Conservation (phyloP, 2,329 filamentous ascomycete genomes). For the Stylonectria norvegica region DNA sequence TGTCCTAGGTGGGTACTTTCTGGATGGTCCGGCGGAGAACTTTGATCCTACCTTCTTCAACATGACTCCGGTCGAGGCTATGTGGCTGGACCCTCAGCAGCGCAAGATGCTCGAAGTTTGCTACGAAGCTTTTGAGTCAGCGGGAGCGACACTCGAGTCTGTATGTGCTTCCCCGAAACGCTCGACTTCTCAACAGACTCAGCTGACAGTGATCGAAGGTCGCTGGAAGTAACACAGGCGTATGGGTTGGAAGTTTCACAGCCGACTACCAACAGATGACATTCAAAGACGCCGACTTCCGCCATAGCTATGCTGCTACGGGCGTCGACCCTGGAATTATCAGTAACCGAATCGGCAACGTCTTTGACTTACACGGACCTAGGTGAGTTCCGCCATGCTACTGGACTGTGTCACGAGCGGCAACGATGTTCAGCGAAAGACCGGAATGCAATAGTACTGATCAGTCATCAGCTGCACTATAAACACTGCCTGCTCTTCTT, state of each 20-base stretch:
- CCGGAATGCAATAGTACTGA: no score
- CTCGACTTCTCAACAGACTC: no score
- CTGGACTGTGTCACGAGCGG: conserved; percentile 36
- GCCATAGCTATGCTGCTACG: conserved; percentile 38
- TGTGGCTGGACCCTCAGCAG: conserved; percentile 42
- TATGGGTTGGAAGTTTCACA: neutral
- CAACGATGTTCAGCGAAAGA: no score
- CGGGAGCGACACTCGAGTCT: conserved; percentile 31
- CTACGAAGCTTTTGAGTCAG: conserved; percentile 40
- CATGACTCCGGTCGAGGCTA: conserved; percentile 8
- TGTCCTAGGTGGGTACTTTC: conserved; percentile 37
- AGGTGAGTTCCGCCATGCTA: neutral
- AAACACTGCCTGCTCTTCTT: conserved; percentile 51
- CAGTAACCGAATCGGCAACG: conserved; percentile 46
- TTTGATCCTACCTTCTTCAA: conserved; percentile 18
- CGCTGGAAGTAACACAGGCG: neutral
- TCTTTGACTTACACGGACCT: conserved; percentile 45
- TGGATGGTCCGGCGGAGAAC: conserved; percentile 43
- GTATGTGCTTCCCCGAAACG: conserved; percentile 9
- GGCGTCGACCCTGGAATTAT: conserved; percentile 42
- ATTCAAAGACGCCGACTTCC: conserved; percentile 36
- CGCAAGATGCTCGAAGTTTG: conserved; percentile 39
- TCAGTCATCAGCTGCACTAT: no score
- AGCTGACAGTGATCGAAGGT: no score
- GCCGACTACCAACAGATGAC: conserved; percentile 36